phyloP scores from a whole-genome alignment of 352 stramenopile species.

The Phytopythium aichiense region DNA sequence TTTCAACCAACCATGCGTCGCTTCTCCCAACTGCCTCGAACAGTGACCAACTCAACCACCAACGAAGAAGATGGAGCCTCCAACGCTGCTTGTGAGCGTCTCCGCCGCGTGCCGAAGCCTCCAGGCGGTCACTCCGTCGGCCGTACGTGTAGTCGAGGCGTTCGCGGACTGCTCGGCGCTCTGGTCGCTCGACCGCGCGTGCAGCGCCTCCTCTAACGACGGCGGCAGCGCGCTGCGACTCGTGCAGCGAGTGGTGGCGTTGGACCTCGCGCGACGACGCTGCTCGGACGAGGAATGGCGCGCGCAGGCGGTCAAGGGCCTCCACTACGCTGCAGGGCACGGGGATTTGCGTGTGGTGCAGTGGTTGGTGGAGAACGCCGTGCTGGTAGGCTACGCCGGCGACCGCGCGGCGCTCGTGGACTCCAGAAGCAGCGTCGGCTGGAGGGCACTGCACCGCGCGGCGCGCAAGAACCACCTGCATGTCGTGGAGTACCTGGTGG shows the following conservation, averaged over 20 bases:
- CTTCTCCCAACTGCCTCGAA: too few relatives aligned
- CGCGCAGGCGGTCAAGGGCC: not conserved
- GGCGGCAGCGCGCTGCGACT: not conserved
- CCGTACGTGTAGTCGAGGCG: not conserved
- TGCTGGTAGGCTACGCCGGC: not conserved
- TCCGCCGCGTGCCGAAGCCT: not conserved
- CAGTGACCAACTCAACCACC: too few relatives aligned
- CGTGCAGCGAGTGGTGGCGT: not conserved
- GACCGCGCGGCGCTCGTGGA: not conserved
- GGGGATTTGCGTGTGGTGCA: not conserved
- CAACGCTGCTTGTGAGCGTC: not conserved
- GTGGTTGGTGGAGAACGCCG: not conserved
- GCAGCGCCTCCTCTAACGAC: not conserved
- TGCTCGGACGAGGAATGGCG: not conserved
- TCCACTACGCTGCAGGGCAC: not conserved
- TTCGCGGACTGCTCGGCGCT: not conserved
- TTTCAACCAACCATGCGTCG: not conserved
- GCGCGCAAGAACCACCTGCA: not conserved
- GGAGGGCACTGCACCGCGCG: conserved; percentile 1
- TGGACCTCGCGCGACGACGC: not conserved
- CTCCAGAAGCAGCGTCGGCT: not conserved
- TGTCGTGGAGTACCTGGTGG: not conserved
- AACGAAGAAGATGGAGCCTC: not conserved
- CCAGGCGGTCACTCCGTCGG: not conserved
- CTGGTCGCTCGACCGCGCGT: not conserved